Percentiles rank a stretch among this genome's conserved stretches.
These are phyloP conservation scores for Plasmodium inui DNA, from an alignment of 169 alveolate species.

Conservation along the genomic window DNA sequence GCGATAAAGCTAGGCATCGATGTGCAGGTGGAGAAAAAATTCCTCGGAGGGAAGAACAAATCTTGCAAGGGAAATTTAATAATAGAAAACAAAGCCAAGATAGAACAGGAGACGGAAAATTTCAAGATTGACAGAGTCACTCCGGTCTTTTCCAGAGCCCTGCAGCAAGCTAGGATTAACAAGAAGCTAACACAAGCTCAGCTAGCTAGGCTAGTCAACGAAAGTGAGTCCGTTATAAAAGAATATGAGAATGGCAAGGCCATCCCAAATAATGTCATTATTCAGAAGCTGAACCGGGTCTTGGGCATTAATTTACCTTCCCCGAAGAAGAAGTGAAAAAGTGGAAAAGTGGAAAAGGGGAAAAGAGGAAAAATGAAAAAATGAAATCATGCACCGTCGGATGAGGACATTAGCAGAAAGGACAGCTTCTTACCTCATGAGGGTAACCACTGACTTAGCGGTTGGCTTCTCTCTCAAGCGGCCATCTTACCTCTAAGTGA, in stretches of 20 bases:
- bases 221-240: slow-evolving; percentile 80
- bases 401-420: not conserved
- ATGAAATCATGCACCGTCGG: not conserved
- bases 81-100: slow-evolving; percentile 82
- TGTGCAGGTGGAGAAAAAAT: slow-evolving; percentile 60
- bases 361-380: not conserved
- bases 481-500: not conserved
- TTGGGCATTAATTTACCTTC: slow-evolving; percentile 84
- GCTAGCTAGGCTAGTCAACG: slow-evolving; percentile 82
- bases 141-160: slow-evolving; percentile 82
- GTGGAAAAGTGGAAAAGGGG: not conserved
- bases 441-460: not conserved
- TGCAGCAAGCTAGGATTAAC: slow-evolving; percentile 76
- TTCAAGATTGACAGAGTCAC: slow-evolving; percentile 84
- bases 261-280: slow-evolving; percentile 81
- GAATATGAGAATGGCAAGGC: slow-evolving; percentile 86
- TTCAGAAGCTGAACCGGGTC: slow-evolving; percentile 82
- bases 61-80: slow-evolving; percentile 69
- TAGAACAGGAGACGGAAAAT: slow-evolving; percentile 84
- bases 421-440: not conserved
- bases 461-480: not conserved
- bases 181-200: slow-evolving; percentile 68
- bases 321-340: slow-evolving; percentile 67
- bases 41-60: slow-evolving; percentile 62
- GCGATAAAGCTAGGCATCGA: slow-evolving; percentile 65